Percentiles rank a stretch among this genome's conserved stretches.
Conservation (phyloP, 208 protist genomes). For the Zelonia costaricensis region DNA sequence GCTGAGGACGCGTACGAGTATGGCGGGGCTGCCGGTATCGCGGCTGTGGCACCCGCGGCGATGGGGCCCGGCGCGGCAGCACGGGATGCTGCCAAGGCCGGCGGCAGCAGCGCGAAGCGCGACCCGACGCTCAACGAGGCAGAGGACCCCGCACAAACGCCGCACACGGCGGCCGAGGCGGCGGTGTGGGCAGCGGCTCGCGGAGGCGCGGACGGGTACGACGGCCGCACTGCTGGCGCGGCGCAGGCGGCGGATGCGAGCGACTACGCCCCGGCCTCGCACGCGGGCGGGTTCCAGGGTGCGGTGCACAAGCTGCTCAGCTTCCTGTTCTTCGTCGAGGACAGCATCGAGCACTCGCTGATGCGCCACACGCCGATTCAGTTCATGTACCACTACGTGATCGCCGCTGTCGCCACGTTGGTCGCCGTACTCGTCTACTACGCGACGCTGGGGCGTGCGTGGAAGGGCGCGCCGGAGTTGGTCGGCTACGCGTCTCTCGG, state of each 20-base stretch:
- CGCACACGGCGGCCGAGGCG: not conserved
- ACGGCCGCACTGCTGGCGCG: not conserved
- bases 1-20: conserved; percentile 8
- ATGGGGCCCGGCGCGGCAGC: too few relatives aligned
- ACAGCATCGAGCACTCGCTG: conserved; percentile 33
- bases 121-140: not conserved
- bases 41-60: not conserved
- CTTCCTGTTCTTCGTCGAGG: conserved; percentile 33
- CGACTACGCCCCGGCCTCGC: not conserved
- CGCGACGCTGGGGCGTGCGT: conserved; percentile 10
- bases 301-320: not conserved
- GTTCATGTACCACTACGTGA: conserved; percentile 30
- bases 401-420: conserved; percentile 11
- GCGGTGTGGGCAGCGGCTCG: too few relatives aligned
- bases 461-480: conserved; percentile 15
- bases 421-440: conserved; percentile 44
- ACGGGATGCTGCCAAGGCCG: too few relatives aligned
- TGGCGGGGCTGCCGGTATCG: not conserved
- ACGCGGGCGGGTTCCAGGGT: not conserved
- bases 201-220: not conserved
- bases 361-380: conserved; percentile 23
- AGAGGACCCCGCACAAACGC: too few relatives aligned
- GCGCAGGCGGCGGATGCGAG: not conserved
- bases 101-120: not conserved
- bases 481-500: conserved; percentile 71